Conservation (phyloP, 2,329 filamentous ascomycete species). For the Arthrobotrys iridis region DNA sequence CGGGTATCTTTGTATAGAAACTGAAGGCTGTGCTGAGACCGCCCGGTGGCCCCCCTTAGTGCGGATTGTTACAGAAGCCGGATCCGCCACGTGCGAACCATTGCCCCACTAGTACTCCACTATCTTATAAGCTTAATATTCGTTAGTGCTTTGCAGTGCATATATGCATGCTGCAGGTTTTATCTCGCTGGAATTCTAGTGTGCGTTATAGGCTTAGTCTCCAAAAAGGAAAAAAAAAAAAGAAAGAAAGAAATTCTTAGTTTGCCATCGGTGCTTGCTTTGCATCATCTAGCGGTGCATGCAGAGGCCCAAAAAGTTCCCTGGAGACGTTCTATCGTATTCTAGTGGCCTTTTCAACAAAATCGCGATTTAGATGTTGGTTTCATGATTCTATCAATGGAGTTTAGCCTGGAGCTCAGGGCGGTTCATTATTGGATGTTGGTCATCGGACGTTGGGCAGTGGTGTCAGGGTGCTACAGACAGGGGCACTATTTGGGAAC, state of each 20-base stretch:
- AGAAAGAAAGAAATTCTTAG: too few species aligned
- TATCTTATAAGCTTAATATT: not conserved
- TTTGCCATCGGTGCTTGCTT: too few species aligned
- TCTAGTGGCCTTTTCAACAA: not conserved
- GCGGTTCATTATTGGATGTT: not conserved
- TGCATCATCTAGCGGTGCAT: too few species aligned
- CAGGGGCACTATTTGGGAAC: not conserved
- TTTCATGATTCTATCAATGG: not conserved
- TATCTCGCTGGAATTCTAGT: not conserved
- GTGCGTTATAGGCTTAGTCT: not conserved
- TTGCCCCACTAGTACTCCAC: not conserved
- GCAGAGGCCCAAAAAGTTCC: too few species aligned
- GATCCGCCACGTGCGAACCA: constrained; percentile 4
- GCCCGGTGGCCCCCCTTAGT: not conserved
- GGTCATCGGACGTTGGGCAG: not conserved
- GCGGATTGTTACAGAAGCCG: not conserved
- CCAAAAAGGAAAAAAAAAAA: not conserved
- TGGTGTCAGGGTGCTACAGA: constrained; percentile 6
- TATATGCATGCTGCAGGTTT: too few species aligned
- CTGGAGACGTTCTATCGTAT: not conserved
- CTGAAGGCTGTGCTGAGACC: constrained; percentile 29
- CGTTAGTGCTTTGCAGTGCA: too few species aligned
- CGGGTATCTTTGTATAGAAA: not conserved
- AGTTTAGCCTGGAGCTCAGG: not conserved
- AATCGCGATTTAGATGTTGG: not conserved